Evolutionary conservation across 129 eudicot species (phyloP), one percentile per base, ranked within the genome.

Genomic region (Lactuca saligna): DNA sequence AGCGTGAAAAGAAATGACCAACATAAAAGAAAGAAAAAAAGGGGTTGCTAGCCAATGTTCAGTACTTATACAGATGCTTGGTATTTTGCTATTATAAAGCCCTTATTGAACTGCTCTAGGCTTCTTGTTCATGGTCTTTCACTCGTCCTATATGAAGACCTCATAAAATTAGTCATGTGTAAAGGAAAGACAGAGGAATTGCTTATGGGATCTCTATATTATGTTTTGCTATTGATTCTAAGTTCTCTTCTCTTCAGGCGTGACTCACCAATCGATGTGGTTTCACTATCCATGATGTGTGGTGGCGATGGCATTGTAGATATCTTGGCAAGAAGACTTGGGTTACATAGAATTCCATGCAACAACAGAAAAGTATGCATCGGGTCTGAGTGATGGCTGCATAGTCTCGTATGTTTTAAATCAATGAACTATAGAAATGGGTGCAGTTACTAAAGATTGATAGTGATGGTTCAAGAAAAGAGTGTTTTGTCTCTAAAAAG

Each of bases 221-320:
- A 93, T 74, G 98, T 93, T 71, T 70, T 85, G 16, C 57, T 89
- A 53, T 72, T 93, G 68, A 85, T 88, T 67, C 20, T 87, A 25
- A 79, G 84, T 73, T 91, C 88, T 63, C 62, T 85, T 70, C 51
- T 78, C 44, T 93, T 93, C 69, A 89, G 97, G 98, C 96, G 98
- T 14, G 92, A 93, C 46, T 89, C 98, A 2, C 98, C 98, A 7
- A 62, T 93, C 61, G 93, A 95, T 17, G 88, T 93, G 72, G 61
- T 93, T 57, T 78, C 97, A 16, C 69, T 93, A 29, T 82, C 95
- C 15, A 93, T 93, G 98, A 93, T 93, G 98, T 93, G 97, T 54
- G 98, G 92, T n/a, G 98, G 98, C 9, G 98, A 93, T 75, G 98
- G 98, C 51, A 74, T 93, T 71, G 98, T 97, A 53, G 98, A 93